Conservation (phyloP, 495 filamentous ascomycete species). For the Symbiotaphrina buchneri region DNA sequence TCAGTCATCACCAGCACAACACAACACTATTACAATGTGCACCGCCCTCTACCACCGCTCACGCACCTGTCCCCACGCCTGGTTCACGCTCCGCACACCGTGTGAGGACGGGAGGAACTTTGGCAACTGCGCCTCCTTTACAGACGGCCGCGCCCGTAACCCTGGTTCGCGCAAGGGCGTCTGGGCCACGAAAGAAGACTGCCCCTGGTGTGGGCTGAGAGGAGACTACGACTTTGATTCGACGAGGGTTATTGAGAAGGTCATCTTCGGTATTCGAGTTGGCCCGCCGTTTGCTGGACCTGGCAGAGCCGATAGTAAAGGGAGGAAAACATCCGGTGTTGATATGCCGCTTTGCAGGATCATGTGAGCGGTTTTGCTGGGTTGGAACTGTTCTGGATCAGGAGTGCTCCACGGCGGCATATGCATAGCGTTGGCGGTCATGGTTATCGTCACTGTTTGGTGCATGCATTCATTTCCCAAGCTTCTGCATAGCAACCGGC, state of each 20-base stretch:
- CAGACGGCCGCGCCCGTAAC: slow-evolving; percentile 3
- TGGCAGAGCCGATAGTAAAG: no score
- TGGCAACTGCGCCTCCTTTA: slow-evolving; percentile 16
- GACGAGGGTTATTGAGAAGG: slow-evolving; percentile 3
- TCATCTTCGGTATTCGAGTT: slow-evolving; percentile 1
- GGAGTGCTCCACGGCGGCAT: no score
- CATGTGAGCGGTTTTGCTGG: no score
- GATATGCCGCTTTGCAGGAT: no score
- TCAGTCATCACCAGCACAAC: slow-evolving; percentile 2
- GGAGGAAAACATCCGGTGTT: no score
- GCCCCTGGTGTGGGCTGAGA: slow-evolving; percentile 2
- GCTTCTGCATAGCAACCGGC: no score
- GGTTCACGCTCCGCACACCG: slow-evolving; percentile 13
- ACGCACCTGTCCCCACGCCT: slow-evolving; percentile 14
- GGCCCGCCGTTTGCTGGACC: no score
- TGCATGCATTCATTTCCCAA: no score
- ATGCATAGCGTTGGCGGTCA: no score
- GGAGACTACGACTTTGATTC: slow-evolving; percentile 4
- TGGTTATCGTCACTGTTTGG: no score
- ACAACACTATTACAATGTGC: slow-evolving; percentile 15
- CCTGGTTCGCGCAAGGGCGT: not conserved
- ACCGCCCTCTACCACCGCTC: slow-evolving; percentile 13
- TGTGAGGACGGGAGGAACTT: slow-evolving; percentile 16
- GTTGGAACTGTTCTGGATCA: no score
- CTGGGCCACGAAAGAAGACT: not conserved